Conservation (phyloP, 2,329 filamentous ascomycete species). For the Penicillium griseofulvum region DNA sequence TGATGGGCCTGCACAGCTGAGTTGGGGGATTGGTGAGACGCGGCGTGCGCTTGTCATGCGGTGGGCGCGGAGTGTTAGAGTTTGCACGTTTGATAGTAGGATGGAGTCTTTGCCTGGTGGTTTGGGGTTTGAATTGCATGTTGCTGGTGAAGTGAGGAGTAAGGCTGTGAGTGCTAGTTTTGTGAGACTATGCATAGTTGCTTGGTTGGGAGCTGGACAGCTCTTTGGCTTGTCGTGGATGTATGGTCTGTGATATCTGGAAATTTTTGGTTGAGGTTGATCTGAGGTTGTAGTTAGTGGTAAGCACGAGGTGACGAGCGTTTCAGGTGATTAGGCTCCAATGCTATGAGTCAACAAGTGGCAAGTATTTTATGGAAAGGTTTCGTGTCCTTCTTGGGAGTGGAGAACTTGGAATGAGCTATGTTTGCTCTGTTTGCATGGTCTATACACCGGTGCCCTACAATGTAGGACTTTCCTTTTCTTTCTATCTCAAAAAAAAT, state of each 20-base stretch:
- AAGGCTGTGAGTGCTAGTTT: conserved; percentile 18
- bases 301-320: neutral
- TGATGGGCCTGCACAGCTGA: conserved; percentile 69
- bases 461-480: neutral
- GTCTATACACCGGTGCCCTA: neutral
- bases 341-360: conserved; percentile 4
- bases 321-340: neutral
- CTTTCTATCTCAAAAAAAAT: too few species aligned
- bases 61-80: conserved; percentile 71
- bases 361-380: neutral
- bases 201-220: neutral
- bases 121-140: conserved; percentile 15
- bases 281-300: neutral
- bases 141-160: conserved; percentile 18
- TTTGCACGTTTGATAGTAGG: conserved; percentile 66
- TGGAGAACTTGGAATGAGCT: neutral
- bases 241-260: neutral
- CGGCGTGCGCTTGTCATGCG: conserved; percentile 72
- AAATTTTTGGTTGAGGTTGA: neutral
- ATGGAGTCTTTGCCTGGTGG: conserved; percentile 50
- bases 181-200: conserved; percentile 21
- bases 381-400: conserved; percentile 2
- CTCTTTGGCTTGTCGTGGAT: neutral
- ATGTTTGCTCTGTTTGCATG: conserved; percentile 4
- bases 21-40: conserved; percentile 71